Percentiles rank a stretch among this genome's conserved stretches.
phyloP scores from a whole-genome alignment of 495 filamentous ascomycete genomes.

The Aspergillus indologenus region DNA sequence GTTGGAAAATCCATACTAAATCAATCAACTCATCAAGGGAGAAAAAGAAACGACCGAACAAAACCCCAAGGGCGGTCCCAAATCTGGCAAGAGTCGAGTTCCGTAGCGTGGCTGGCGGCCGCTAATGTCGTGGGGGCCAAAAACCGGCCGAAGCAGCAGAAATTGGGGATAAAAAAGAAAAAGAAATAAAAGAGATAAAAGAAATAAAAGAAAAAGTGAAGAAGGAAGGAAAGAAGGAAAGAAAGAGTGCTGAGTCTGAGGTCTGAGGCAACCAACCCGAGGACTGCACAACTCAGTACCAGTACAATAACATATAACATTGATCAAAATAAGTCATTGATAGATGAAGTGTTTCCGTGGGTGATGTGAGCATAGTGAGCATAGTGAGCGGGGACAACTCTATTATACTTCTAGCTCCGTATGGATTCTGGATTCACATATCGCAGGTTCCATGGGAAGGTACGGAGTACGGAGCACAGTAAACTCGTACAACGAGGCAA shows the following conservation, averaged over 20 bases:
- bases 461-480: too few relatives aligned
- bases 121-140: constrained; percentile 17
- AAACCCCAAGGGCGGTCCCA: neutral
- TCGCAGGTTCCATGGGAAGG: too few relatives aligned
- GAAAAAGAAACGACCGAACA: neutral
- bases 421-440: too few relatives aligned
- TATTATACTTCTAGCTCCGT: neutral
- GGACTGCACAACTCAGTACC: neutral
- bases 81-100: constrained; percentile 10
- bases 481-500: too few relatives aligned
- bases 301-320: too few relatives aligned
- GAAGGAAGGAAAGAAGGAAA: too few relatives aligned
- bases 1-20: neutral
- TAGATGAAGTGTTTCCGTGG: neutral
- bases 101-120: constrained; percentile 16
- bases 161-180: too few relatives aligned
- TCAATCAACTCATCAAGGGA: neutral
- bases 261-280: neutral
- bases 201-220: too few relatives aligned
- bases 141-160: neutral
- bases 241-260: neutral
- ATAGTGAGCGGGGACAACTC: neutral
- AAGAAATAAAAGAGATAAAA: too few relatives aligned
- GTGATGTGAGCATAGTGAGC: neutral
- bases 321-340: too few relatives aligned